phyloP scores from a whole-genome alignment of 1,139 yeast genomes.

The Blastobotrys capitulatus region DNA sequence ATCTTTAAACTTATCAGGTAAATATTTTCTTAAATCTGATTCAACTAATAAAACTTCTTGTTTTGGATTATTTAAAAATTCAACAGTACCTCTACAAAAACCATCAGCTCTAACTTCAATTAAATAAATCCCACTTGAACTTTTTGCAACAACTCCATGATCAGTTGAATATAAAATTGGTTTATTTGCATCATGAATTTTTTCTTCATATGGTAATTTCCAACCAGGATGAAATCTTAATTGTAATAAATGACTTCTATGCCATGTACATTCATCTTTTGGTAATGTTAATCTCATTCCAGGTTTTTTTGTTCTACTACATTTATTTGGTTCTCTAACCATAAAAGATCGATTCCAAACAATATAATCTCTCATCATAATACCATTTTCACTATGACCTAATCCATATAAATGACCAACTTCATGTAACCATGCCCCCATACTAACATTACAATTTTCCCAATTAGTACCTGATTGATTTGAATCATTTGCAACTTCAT shows the following conservation, averaged over 20 bases:
- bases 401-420: constrained; percentile 87
- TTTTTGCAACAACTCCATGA: constrained; percentile 43
- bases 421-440: constrained; percentile 95
- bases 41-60: constrained; percentile 46
- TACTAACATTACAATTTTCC: constrained; percentile 82
- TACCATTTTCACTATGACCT: constrained; percentile 87
- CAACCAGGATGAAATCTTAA: constrained; percentile 80
- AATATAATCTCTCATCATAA: constrained; percentile 83
- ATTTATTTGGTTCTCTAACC: constrained; percentile 55
- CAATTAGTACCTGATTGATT: constrained; percentile 81
- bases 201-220: constrained; percentile 58
- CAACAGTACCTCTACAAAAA: constrained; percentile 56
- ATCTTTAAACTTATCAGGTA: constrained; percentile 40
- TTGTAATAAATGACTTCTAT: constrained; percentile 69
- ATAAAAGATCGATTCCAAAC: constrained; percentile 76
- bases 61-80: constrained; percentile 59
- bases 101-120: constrained; percentile 63
- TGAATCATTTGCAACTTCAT: constrained; percentile 83
- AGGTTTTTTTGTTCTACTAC: constrained; percentile 47
- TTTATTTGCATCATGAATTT: constrained; percentile 29
- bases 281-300: constrained; percentile 45
- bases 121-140: constrained; percentile 64
- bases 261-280: constrained; percentile 81
- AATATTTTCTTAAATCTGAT: constrained; percentile 39
- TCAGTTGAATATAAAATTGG: constrained; percentile 45